Evolutionary conservation across 2,329 filamentous ascomycete genomes (phyloP).

Genomic region (Claviceps pazoutovae): DNA sequence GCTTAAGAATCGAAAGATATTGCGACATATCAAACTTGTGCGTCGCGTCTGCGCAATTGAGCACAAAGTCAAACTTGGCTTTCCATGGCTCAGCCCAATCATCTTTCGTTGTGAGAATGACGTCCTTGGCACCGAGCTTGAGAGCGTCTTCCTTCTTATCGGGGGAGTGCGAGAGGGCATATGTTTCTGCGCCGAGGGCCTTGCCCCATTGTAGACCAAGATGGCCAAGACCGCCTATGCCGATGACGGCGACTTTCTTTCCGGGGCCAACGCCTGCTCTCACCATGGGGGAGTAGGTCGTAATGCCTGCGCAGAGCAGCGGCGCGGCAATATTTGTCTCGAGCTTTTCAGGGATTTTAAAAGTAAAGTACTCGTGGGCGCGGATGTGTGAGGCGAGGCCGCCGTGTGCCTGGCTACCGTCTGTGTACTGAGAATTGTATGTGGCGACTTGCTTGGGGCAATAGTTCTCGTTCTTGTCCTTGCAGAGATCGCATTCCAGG

Average conservation of each 20-base stretch:
- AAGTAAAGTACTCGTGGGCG: slow-evolving; percentile 42
- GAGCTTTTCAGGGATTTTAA: slow-evolving; percentile 42
- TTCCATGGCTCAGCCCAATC: slow-evolving; percentile 43
- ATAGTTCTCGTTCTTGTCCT: slow-evolving; percentile 35
- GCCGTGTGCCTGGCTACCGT: slow-evolving; percentile 50
- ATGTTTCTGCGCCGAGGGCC: slow-evolving; percentile 53
- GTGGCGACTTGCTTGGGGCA: slow-evolving; percentile 37
- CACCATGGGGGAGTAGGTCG: slow-evolving; percentile 54
- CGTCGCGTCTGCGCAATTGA: slow-evolving; percentile 35
- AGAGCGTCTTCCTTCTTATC: slow-evolving; percentile 45
- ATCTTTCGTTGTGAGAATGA: slow-evolving; percentile 32
- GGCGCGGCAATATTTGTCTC: slow-evolving; percentile 42
- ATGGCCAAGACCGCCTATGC: slow-evolving; percentile 61
- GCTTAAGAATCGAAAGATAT: slow-evolving; percentile 37
- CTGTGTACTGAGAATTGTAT: slow-evolving; percentile 41
- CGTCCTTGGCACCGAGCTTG: slow-evolving; percentile 47
- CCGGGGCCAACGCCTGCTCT: slow-evolving; percentile 55
- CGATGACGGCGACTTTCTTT: slow-evolving; percentile 56
- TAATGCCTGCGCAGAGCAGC: slow-evolving; percentile 67
- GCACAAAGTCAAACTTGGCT: slow-evolving; percentile 35
- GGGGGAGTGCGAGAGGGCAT: slow-evolving; percentile 47
- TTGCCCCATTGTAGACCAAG: slow-evolving; percentile 58
- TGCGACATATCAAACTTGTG: slow-evolving; percentile 39
- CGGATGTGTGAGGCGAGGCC: slow-evolving; percentile 40
- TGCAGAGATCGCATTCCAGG: slow-evolving; percentile 33